These are phyloP conservation scores for Ophiostoma perfectum DNA, from an alignment of 2,329 filamentous ascomycete genomes.

Conservation along the genomic window DNA sequence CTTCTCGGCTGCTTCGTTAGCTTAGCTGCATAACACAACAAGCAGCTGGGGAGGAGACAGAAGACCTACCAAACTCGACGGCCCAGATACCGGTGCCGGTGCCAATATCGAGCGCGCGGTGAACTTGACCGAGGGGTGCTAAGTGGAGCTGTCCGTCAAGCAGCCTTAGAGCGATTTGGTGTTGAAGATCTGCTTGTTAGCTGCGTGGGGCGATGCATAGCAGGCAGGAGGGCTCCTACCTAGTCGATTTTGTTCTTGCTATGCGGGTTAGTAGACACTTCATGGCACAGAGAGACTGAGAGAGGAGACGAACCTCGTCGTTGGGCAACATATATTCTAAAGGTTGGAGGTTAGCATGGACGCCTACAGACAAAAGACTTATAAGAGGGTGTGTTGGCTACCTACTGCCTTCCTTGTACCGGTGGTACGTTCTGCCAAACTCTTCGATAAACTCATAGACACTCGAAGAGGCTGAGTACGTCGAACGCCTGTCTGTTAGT, in stretches of 20 bases:
- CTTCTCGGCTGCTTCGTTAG: not conserved
- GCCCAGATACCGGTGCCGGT: not conserved
- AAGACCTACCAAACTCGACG: not conserved
- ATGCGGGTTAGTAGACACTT: not conserved
- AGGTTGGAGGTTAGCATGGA: not conserved
- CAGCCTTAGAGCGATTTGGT: not conserved
- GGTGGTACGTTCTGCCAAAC: not conserved
- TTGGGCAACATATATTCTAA: not conserved
- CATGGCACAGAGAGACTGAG: too few species aligned
- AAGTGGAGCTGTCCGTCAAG: not conserved
- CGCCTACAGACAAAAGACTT: too few species aligned
- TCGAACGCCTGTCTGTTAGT: not conserved
- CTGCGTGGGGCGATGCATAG: not conserved
- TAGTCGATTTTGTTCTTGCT: constrained; percentile 1
- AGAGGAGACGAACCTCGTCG: not conserved
- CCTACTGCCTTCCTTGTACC: constrained; percentile 1
- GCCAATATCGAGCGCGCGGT: not conserved
- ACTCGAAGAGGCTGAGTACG: not conserved
- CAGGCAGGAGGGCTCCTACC: not conserved
- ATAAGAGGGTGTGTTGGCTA: too few species aligned
- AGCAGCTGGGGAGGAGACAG: not conserved
- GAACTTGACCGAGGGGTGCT: not conserved
- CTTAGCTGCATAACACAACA: too few species aligned
- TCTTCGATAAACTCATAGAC: not conserved
- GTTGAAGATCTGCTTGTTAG: constrained; percentile 1